Conservation (phyloP, 208 protist species). For the Novymonas esmeraldas region DNA sequence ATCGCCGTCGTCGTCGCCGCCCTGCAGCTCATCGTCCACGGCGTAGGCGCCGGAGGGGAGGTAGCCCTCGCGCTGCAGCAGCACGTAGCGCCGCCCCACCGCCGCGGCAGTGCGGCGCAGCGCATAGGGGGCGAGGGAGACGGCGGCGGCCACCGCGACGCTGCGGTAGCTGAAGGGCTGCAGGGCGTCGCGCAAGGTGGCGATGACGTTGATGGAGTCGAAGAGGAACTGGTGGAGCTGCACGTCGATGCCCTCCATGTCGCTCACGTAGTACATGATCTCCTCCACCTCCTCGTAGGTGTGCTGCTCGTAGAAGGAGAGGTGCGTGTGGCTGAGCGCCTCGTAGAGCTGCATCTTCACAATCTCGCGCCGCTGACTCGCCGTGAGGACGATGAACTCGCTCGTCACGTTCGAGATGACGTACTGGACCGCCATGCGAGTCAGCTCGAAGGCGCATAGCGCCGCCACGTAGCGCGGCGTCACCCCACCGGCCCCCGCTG, state of each 20-base stretch:
- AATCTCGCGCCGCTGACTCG: conserved; percentile 44
- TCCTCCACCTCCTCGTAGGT: conserved; percentile 63
- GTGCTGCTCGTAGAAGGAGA: conserved; percentile 68
- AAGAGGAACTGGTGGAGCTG: conserved; percentile 63
- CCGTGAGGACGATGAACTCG: conserved; percentile 52
- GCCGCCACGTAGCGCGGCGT: conserved; percentile 16
- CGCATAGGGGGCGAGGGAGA: conserved; percentile 26
- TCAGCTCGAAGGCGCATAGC: conserved; percentile 55
- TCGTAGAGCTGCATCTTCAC: conserved; percentile 62
- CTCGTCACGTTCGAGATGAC: conserved; percentile 40
- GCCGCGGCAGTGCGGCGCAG: conserved; percentile 17
- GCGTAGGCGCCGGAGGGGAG: conserved; percentile 29
- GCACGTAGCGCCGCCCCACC: conserved; percentile 27
- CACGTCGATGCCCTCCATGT: conserved; percentile 82
- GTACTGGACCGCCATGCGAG: conserved; percentile 38
- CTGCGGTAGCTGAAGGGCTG: conserved; percentile 27
- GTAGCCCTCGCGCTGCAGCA: conserved; percentile 29
- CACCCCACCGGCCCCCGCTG: not conserved
- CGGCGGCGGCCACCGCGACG: conserved; percentile 16
- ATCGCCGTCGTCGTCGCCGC: conserved; percentile 25
- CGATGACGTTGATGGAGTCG: conserved; percentile 30
- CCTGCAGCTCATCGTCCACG: conserved; percentile 28
- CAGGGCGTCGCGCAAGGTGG: conserved; percentile 29
- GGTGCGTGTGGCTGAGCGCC: conserved; percentile 54
- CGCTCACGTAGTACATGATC: conserved; percentile 73